Evolutionary conservation across 345 rosid genomes (phyloP).

Genomic region (Combretum micranthum): DNA sequence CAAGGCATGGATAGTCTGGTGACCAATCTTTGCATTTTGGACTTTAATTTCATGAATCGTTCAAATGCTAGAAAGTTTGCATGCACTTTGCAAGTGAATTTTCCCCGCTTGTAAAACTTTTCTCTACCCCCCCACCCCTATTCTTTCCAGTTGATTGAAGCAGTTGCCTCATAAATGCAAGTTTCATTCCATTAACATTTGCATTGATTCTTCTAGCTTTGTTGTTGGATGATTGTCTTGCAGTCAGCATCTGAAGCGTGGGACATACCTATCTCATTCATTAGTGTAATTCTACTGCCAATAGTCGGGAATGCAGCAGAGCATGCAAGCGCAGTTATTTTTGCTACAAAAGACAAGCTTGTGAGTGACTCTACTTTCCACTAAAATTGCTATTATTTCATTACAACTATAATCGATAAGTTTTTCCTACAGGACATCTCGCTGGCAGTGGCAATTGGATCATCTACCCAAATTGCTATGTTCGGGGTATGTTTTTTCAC

Average conservation of each 20-base stretch:
- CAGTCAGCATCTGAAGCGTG: slow-evolving; percentile 79
- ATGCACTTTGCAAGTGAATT: too few species aligned
- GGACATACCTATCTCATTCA: slow-evolving; percentile 77
- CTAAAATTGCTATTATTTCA: too few species aligned
- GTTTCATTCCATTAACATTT: too few species aligned
- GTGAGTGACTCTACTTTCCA: slow-evolving; percentile 27
- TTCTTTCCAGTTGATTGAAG: too few species aligned
- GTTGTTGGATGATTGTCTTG: slow-evolving; percentile 8
- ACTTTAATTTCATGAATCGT: too few species aligned
- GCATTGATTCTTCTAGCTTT: too few species aligned
- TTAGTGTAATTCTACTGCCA: slow-evolving; percentile 92
- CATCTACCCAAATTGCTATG: slow-evolving; percentile 94
- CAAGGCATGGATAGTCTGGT: too few species aligned
- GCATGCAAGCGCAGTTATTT: slow-evolving; percentile 94
- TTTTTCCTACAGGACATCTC: slow-evolving; percentile 66
- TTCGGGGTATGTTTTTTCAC: slow-evolving; percentile 56
- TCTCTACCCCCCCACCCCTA: too few species aligned
- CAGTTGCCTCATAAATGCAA: too few species aligned
- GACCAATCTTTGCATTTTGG: too few species aligned
- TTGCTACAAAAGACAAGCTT: slow-evolving; percentile 95
- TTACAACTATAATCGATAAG: background rate
- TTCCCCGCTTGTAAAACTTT: too few species aligned
- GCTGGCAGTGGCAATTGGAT: slow-evolving; percentile 95
- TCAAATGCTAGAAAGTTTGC: too few species aligned
- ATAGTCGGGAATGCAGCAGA: slow-evolving; percentile 98